These are phyloP conservation scores for Colletotrichum trifolii DNA, from an alignment of 2,329 filamentous ascomycete species.

Conservation along the genomic window DNA sequence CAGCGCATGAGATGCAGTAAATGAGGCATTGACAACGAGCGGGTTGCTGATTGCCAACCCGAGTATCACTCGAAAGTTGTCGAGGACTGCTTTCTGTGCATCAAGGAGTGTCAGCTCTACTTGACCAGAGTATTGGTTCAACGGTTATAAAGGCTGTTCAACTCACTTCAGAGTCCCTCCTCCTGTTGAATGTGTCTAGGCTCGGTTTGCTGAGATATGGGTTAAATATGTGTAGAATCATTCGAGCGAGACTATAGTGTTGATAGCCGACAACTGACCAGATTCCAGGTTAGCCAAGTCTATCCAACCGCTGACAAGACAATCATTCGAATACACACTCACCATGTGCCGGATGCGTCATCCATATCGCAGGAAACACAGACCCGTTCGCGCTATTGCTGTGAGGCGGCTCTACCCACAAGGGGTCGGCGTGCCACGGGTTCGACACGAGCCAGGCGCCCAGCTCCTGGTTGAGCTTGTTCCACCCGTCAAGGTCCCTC, in stretches of 20 bases:
- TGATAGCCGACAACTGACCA: conserved; percentile 49
- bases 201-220: conserved; percentile 43
- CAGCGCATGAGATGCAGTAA: conserved; percentile 43
- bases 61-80: conserved; percentile 40
- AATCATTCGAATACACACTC: neutral
- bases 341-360: conserved; percentile 17
- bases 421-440: conserved; percentile 35
- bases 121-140: too few relatives aligned
- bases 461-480: conserved; percentile 38
- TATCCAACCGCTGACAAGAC: neutral
- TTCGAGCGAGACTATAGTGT: conserved; percentile 52
- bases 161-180: conserved; percentile 38
- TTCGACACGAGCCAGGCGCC: conserved; percentile 40
- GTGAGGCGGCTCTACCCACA: conserved; percentile 26
- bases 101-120: neutral
- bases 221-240: conserved; percentile 52
- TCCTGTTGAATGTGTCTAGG: conserved; percentile 39
- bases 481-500: conserved; percentile 39
- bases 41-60: conserved; percentile 44
- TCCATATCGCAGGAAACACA: conserved; percentile 36
- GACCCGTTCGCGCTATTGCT: conserved; percentile 16
- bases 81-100: conserved; percentile 38
- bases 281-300: neutral
- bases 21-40: conserved; percentile 39
- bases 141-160: too few relatives aligned